Conservation (phyloP, 306 rosid genomes). For the Glycine soja region DNA sequence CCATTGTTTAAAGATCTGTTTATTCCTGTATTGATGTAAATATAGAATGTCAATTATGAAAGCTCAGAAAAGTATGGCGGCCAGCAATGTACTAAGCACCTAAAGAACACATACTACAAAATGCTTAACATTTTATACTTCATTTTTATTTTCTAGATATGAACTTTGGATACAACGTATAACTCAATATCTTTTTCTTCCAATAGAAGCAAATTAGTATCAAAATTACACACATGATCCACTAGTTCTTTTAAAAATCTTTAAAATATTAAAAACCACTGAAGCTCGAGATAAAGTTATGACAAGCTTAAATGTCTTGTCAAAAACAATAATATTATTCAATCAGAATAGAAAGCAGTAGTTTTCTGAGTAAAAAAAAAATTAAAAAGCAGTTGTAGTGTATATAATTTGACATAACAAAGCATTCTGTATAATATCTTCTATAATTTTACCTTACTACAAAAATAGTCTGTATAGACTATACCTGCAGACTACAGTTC, state of each 20-base stretch:
- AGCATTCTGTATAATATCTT: constrained; percentile 6
- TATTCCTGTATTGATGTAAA: constrained; percentile 59
- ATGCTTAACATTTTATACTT: constrained; percentile 26
- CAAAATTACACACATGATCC: constrained; percentile 2
- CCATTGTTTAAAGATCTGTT: constrained; percentile 47
- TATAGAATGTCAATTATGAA: constrained; percentile 36
- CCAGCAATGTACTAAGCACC: constrained; percentile 29
- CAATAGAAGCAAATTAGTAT: neutral
- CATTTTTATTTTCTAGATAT: constrained; percentile 11
- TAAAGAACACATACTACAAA: neutral
- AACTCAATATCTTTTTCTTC: constrained; percentile 6
- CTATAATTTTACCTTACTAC: constrained; percentile 12
- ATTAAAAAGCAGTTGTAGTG: neutral
- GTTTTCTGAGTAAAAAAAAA: neutral
- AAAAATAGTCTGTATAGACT: constrained; percentile 5
- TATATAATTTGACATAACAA: constrained; percentile 23
- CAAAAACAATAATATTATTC: constrained; percentile 18
- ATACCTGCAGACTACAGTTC: neutral
- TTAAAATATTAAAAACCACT: neutral
- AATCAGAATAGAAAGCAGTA: constrained; percentile 6
- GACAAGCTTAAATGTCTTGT: neutral
- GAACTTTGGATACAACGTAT: constrained; percentile 5
- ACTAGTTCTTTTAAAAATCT: constrained; percentile 34
- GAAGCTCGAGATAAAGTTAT: constrained; percentile 10
- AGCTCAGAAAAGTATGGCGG: constrained; percentile 9